Percentiles rank a stretch among this genome's conserved stretches.
phyloP scores from a whole-genome alignment of 371 early-diverging fungal genomes.

The Mortierella sp. region DNA sequence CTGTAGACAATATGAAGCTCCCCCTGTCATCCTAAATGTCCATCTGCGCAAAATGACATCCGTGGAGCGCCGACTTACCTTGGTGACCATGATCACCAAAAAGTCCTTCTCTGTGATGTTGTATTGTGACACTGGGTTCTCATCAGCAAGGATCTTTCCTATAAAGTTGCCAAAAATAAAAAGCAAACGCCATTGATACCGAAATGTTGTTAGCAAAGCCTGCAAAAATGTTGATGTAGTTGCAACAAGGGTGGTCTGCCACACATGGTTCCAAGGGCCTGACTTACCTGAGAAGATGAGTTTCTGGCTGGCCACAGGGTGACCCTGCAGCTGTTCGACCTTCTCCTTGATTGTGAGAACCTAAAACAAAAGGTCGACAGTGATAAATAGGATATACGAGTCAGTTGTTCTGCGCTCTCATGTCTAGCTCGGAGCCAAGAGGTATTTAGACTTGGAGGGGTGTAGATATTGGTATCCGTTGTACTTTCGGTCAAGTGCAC shows the following conservation, averaged over 20 bases:
- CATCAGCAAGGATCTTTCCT: slow-evolving; percentile 94
- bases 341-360: slow-evolving; percentile 82
- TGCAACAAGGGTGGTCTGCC: not conserved
- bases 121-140: slow-evolving; percentile 79
- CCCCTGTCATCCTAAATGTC: not conserved
- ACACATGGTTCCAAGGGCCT: too few relatives aligned
- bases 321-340: slow-evolving; percentile 79
- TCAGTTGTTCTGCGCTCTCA: not conserved
- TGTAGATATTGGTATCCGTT: not conserved
- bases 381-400: not conserved
- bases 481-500: not conserved
- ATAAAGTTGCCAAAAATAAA: slow-evolving; percentile 4
- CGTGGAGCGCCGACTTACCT: slow-evolving; percentile 72
- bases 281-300: slow-evolving; percentile 83
- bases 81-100: slow-evolving; percentile 94
- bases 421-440: too few relatives aligned
- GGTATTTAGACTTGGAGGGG: not conserved
- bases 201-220: slow-evolving; percentile 8
- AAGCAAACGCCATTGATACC: too few relatives aligned
- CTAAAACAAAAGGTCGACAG: slow-evolving; percentile 46
- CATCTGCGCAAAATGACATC: not conserved
- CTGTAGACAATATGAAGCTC: not conserved
- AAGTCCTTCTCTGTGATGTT: slow-evolving; percentile 93
- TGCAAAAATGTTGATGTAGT: not conserved
- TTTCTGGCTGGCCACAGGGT: slow-evolving; percentile 83